These are phyloP conservation scores for Kurtzmaniella fragi DNA, from an alignment of 805 yeast species.

Conservation along the genomic window DNA sequence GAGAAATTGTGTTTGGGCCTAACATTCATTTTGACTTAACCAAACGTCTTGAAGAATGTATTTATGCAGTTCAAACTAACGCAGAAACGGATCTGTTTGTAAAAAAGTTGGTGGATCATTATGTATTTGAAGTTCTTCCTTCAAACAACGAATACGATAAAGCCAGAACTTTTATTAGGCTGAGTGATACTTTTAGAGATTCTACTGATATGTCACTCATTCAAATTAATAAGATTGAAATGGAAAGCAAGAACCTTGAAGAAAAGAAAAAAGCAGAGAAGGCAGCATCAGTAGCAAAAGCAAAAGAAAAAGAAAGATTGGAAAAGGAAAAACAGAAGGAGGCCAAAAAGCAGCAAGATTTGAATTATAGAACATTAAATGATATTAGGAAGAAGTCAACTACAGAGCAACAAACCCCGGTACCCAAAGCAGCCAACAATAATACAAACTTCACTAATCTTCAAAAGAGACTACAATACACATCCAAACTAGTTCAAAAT, in stretches of 20 bases:
- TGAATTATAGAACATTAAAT: conserved; percentile 25
- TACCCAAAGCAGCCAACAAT: conserved; percentile 2
- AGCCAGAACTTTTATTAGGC: conserved; percentile 22
- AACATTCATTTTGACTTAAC: conserved; percentile 3
- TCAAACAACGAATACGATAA: conserved; percentile 20
- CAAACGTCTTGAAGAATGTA: conserved; percentile 6
- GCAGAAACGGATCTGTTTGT: conserved; percentile 9
- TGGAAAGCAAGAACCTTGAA: conserved; percentile 7
- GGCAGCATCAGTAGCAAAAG: conserved; percentile 6
- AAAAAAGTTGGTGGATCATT: conserved; percentile 24
- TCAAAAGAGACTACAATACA: conserved; percentile 11
- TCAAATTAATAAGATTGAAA: conserved; percentile 11
- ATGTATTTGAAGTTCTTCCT: conserved; percentile 32
- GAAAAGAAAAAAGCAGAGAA: conserved; percentile 7
- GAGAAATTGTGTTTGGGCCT: conserved; percentile 10
- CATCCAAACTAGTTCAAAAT: conserved; percentile 13
- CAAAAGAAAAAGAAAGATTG: conserved; percentile 3
- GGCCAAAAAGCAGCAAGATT: conserved; percentile 15
- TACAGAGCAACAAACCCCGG: conserved; percentile 1
- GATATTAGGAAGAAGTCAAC: conserved; percentile 15
- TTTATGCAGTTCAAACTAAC: too few species aligned
- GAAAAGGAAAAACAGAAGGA: conserved; percentile 13
- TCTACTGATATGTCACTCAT: conserved; percentile 6
- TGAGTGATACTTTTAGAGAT: conserved; percentile 12
- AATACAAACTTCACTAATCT: conserved; percentile 6